Conservation (phyloP, 495 filamentous ascomycete species). For the Gamarada debralockiae region DNA sequence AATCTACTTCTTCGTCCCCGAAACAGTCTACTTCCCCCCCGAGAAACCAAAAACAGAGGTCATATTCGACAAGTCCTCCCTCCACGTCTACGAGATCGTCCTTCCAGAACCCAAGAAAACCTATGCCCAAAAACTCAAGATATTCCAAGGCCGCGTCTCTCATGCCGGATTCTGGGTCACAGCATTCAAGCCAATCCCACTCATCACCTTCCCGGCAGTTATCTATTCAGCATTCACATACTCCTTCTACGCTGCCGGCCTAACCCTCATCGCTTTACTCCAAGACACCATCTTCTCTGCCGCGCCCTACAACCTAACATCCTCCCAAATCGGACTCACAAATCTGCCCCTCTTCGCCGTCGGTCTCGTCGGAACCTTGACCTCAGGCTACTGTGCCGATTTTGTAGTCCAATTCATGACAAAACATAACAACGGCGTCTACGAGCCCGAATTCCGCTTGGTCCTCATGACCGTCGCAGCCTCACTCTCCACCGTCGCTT, state of each 20-base stretch:
- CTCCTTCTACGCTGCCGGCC: constrained; percentile 44
- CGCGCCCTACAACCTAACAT: constrained; percentile 49
- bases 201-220: constrained; percentile 50
- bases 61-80: not conserved
- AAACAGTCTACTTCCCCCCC: constrained; percentile 42
- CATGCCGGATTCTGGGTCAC: constrained; percentile 42
- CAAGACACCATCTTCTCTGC: constrained; percentile 45
- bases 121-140: constrained; percentile 26
- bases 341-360: constrained; percentile 44
- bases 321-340: constrained; percentile 44
- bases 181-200: constrained; percentile 42
- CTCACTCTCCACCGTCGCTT: constrained; percentile 41
- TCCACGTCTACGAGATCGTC: not conserved
- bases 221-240: constrained; percentile 48
- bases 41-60: no score
- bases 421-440: constrained; percentile 43
- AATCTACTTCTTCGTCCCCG: constrained; percentile 47
- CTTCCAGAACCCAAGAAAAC: constrained; percentile 13
- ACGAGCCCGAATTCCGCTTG: constrained; percentile 52
- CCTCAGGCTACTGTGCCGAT: constrained; percentile 46
- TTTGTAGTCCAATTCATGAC: constrained; percentile 41
- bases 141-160: constrained; percentile 34
- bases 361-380: constrained; percentile 40
- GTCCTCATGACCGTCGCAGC: constrained; percentile 43
- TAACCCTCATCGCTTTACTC: constrained; percentile 47